Base-by-base conservation (phyloP, 768 basidiomycete species). In the Crassisporium funariophilum region DNA sequence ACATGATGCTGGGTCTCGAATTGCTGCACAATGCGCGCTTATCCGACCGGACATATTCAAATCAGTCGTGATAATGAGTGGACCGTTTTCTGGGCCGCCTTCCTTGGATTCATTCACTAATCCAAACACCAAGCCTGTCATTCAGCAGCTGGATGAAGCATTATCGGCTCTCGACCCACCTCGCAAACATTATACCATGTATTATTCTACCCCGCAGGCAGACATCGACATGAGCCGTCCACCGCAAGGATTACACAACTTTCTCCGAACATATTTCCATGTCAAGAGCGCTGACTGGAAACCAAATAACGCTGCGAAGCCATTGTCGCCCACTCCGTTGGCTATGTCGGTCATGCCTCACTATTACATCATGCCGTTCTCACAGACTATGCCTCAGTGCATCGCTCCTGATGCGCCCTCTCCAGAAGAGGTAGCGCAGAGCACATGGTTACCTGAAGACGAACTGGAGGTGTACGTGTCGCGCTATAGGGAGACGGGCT, bases 301-400 rank as follows among this genome's bases (percentile, higher is more conserved):
- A 4, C 58, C 58, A 4, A 79, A 81, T 57, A 50, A 62, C 4
- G 41, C 37, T 4, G 67, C 74, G 0, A 67, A 65, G 29, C 70
- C 68, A 2, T 63, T 83, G 16, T 57, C 65, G 1, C 57, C 58
- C 9, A 66, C 67, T 13, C 63, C 68, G 0, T 41, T 50, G 15
- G 63, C 70, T 36, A 60, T 80, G 25, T 67, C 73, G 2, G 57
- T 56, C 3, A 52, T 85, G 20, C 83, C 84, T 5, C 68, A 69
- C 12, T 84, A 84, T 69, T 84, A 85, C 56, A 66, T 83, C 58
- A 84, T 86, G 82, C 76, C 72, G 16, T 58, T 71, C 8, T 50
- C 70, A n/a, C 65, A 72, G 27, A 76, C 68, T 36, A 84, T 84
- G 82, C 75, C 78, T 1, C 63, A 79, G 43, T 61, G 72, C 20